phyloP scores from a whole-genome alignment of 176 grass and related monocot species.

The Oryza brachyantha region DNA sequence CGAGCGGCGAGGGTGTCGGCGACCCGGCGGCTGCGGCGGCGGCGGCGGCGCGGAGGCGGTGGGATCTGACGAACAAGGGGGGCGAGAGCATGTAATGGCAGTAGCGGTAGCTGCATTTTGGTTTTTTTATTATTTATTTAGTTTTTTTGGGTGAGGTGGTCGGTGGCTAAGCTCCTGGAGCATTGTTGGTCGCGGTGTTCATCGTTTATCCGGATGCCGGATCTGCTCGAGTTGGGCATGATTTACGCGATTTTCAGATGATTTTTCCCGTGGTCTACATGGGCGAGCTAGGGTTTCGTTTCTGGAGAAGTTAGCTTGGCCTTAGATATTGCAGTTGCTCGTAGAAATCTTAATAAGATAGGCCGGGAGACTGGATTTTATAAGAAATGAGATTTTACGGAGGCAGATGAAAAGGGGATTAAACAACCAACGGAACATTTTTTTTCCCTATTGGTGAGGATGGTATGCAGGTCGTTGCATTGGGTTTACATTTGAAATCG shows the following conservation, averaged over 20 bases:
- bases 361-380: background rate
- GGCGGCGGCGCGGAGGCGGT: constrained; percentile 39
- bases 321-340: background rate
- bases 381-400: background rate
- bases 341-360: background rate
- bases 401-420: background rate
- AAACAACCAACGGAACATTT: background rate
- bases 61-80: constrained; percentile 48
- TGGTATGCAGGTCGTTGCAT: background rate
- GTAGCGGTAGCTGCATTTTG: background rate
- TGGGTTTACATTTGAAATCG: background rate
- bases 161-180: background rate
- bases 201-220: background rate
- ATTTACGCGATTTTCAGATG: background rate
- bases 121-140: background rate
- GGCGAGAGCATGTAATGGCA: constrained; percentile 41
- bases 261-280: background rate
- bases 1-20: constrained; percentile 35
- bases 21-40: constrained; percentile 37
- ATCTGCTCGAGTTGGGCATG: background rate
- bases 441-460: background rate
- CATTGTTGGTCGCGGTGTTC: constrained; percentile 23
- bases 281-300: constrained; percentile 42
- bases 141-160: background rate
- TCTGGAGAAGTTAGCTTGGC: background rate